Conservation (phyloP, 345 rosid species). For the Eucalyptus brandiana region DNA sequence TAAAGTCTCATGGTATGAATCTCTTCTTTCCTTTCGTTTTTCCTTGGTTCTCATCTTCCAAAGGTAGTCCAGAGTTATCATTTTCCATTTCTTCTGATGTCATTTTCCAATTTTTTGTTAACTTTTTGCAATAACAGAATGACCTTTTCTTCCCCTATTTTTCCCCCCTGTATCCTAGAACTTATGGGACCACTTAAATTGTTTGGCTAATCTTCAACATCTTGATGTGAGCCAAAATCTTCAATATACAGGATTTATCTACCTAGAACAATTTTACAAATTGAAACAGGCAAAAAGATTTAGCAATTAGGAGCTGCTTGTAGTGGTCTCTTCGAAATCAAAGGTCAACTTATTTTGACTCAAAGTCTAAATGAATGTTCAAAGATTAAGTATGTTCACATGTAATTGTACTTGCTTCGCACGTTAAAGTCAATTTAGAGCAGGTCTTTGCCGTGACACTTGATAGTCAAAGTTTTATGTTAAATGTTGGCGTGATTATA, state of each 20-base stretch:
- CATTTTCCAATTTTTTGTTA: not conserved
- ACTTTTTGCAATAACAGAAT: not conserved
- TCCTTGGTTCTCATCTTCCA: not conserved
- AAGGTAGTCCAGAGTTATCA: not conserved
- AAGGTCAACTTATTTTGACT: not conserved
- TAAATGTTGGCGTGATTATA: not conserved
- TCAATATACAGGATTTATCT: not conserved
- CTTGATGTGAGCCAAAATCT: not conserved
- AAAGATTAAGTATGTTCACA: not conserved
- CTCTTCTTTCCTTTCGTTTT: not conserved
- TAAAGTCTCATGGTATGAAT: not conserved
- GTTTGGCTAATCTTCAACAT: not conserved
- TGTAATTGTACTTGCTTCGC: not conserved
- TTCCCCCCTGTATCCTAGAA: not conserved
- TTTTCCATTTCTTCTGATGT: not conserved
- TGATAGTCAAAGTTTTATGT: not conserved
- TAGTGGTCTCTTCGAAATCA: not conserved
- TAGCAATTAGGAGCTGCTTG: not conserved
- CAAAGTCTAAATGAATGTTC: not conserved
- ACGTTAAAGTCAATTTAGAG: not conserved
- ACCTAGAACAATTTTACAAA: not conserved
- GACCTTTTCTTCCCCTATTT: not conserved
- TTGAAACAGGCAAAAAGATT: not conserved
- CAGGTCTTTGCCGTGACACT: not conserved
- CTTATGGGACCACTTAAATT: not conserved